Evolutionary conservation across 805 yeast species (phyloP), one percentile per base, ranked within the genome.

Genomic region (Starmerella apicola): DNA sequence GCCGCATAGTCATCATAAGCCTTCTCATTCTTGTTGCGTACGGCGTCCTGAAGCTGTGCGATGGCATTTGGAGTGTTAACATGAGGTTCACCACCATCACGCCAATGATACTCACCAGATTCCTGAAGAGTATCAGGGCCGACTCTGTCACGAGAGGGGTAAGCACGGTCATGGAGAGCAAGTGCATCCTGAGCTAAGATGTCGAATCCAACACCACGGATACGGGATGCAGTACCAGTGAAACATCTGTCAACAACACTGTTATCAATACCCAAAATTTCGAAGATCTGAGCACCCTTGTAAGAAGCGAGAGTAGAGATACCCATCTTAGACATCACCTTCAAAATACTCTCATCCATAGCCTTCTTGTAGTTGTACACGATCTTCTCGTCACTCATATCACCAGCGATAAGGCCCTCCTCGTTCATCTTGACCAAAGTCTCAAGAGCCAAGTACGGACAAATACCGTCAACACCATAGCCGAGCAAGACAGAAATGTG

Each of bases 261-360:
- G 64, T 86, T 84, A 60, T 91, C 96, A 46, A 88, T 77, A 62
- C 98, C 98, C 46, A 88, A 68, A 36, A 95, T 95, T 64, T 88
- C 98, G 60, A 91, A 88, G 57, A 88, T 91, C 67, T 88, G 98
- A 22, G 98, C 98, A 63, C 97, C 97, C 66, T 88, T 88, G 66
- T 88, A 88, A n/a, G 95, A 83, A 10, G 96, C 95, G 59, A 88
- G 69, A 23, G 98, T 91, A 24, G 97, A 86, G 53, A 88, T 91
- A 70, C 98, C 98, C 97, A 88, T 91, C 70, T 91, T 88, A 27
- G 96, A 84, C 98, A 88, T 88, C 44, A 91, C 96, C 68, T 91
- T 88, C 54, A 84, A 67, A 52, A 88, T 79, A 63, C 97, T 97
- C 40, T 84, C 80, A 57, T 88, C 94, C 44, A 82, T 70, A 10